These are phyloP conservation scores for Madurella mycetomatis DNA, from an alignment of 2,329 filamentous ascomycete genomes.

Conservation along the genomic window DNA sequence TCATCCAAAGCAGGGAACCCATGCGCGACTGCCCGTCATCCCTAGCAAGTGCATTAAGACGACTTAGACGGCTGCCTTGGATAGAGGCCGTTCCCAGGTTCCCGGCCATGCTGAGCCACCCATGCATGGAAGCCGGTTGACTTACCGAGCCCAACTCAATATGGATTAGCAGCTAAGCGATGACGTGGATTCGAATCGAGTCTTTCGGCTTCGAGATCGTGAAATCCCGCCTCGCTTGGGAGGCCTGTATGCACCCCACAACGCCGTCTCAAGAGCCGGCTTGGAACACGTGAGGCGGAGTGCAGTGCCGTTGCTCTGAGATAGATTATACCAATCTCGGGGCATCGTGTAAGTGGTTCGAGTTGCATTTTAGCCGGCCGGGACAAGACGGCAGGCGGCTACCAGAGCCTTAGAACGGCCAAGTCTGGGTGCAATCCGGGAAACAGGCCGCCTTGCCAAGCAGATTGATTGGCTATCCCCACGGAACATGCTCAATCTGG, in stretches of 20 bases:
- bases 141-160: background rate
- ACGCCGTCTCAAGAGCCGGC: background rate
- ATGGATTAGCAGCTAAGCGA: background rate
- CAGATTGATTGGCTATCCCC: background rate
- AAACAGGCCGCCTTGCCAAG: conserved; percentile 17
- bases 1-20: no score
- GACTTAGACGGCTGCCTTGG: no score
- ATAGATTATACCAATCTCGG: conserved; percentile 12
- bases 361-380: conserved; percentile 20
- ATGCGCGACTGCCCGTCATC: no score
- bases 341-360: conserved; percentile 12
- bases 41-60: no score
- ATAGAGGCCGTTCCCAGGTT: no score
- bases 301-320: conserved; percentile 12
- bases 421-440: conserved; percentile 11
- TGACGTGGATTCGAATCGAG: conserved; percentile 1
- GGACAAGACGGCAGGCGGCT: conserved; percentile 21
- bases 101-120: no score
- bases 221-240: conserved; percentile 2
- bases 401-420: conserved; percentile 5
- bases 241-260: conserved; percentile 18
- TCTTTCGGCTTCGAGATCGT: background rate
- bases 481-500: conserved; percentile 17
- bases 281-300: conserved; percentile 3
- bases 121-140: no score